phyloP scores from a whole-genome alignment of 2,329 filamentous ascomycete species.

The Epichloe bromicola region DNA sequence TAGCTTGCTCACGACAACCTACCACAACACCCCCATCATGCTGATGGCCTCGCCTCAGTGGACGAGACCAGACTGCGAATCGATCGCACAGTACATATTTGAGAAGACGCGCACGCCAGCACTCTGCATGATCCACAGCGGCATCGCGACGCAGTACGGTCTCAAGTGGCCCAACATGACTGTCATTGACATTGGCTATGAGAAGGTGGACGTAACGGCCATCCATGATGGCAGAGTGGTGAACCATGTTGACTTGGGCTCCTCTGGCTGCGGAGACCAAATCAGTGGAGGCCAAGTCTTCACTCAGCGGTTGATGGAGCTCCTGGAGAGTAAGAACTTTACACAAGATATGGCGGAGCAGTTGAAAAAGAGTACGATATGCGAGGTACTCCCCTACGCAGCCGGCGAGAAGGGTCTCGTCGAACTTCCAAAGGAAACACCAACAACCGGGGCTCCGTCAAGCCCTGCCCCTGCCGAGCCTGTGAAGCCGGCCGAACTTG shows the following conservation, averaged over 20 bases:
- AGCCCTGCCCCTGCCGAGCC: constrained; percentile 18
- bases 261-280: constrained; percentile 30
- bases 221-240: constrained; percentile 68
- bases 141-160: constrained; percentile 76
- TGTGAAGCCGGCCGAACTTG: constrained; percentile 7
- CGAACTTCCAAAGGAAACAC: constrained; percentile 33
- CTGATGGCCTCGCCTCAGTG: constrained; percentile 83
- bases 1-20: constrained; percentile 74
- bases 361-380: constrained; percentile 52
- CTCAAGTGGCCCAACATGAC: constrained; percentile 64
- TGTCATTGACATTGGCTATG: constrained; percentile 79
- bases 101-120: constrained; percentile 94
- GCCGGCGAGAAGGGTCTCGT: constrained; percentile 30
- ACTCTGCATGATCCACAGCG: constrained; percentile 81
- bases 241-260: constrained; percentile 52
- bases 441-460: constrained; percentile 7
- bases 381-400: constrained; percentile 51
- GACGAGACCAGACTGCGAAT: constrained; percentile 78
- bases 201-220: constrained; percentile 87
- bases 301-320: constrained; percentile 57
- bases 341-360: constrained; percentile 57
- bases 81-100: constrained; percentile 86
- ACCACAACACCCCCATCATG: constrained; percentile 92
- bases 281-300: constrained; percentile 79
- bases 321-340: constrained; percentile 49